These are phyloP conservation scores for Isatis tinctoria DNA, from an alignment of 345 rosid species.

Conservation along the genomic window DNA sequence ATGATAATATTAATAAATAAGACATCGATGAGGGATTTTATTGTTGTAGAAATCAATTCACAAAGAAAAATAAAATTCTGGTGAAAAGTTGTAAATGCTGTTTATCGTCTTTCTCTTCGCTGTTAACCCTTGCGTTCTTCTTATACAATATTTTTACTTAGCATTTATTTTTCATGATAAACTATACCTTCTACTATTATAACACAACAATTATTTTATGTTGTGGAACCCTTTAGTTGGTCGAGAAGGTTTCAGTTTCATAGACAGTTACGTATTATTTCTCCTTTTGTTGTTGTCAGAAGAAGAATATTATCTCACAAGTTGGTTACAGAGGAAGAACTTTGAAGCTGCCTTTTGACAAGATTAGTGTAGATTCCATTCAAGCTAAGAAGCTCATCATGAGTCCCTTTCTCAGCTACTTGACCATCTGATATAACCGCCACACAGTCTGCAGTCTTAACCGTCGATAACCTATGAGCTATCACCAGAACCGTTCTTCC, in stretches of 20 bases:
- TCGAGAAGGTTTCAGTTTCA: background rate
- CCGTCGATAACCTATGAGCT: slow-evolving; percentile 92
- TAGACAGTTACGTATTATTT: background rate
- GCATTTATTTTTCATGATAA: background rate
- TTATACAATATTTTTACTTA: background rate
- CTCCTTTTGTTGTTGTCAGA: background rate
- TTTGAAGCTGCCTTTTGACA: slow-evolving; percentile 68
- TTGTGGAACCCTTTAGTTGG: background rate
- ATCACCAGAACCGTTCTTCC: slow-evolving; percentile 94
- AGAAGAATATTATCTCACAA: slow-evolving; percentile 12
- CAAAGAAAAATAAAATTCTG: too few species aligned
- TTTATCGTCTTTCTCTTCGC: too few species aligned
- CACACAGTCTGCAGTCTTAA: slow-evolving; percentile 76
- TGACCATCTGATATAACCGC: slow-evolving; percentile 86
- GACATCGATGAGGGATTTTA: too few species aligned
- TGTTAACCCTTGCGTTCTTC: too few species aligned
- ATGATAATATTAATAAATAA: too few species aligned
- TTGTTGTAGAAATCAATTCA: too few species aligned
- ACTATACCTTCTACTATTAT: too few species aligned
- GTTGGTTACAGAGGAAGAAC: slow-evolving; percentile 26
- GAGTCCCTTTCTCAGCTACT: slow-evolving; percentile 60
- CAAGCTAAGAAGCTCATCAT: slow-evolving; percentile 46
- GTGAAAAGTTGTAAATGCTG: too few species aligned
- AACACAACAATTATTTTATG: background rate
- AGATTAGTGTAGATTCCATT: slow-evolving; percentile 50